phyloP scores from a whole-genome alignment of 306 rosid genomes.

The Cicer bijugum region DNA sequence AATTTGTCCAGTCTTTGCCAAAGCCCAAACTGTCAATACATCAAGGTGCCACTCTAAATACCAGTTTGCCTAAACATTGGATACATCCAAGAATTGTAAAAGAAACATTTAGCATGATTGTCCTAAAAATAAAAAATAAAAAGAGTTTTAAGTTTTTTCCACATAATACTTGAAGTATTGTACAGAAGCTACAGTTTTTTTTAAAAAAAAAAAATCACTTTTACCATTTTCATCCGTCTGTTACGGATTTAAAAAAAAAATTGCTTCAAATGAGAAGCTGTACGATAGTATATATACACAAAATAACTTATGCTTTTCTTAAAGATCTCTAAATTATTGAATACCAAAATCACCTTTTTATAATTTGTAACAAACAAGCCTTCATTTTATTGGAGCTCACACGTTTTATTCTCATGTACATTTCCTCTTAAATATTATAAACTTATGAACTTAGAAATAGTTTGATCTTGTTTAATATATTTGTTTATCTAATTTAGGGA shows the following conservation, averaged over 20 bases:
- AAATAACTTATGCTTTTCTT: no score
- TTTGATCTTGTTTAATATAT: neutral
- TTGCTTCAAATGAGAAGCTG: no score
- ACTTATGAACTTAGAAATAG: neutral
- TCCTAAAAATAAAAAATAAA: slow-evolving; percentile 20
- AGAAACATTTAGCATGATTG: slow-evolving; percentile 13
- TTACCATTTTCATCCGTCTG: no score
- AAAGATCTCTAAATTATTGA: no score
- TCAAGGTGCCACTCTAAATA: slow-evolving; percentile 82
- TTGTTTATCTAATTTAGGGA: no score
- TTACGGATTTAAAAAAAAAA: no score
- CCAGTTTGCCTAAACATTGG: slow-evolving; percentile 70
- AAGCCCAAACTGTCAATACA: slow-evolving; percentile 67
- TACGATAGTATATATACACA: no score
- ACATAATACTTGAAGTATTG: slow-evolving; percentile 13
- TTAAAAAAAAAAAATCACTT: no score
- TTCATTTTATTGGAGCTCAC: no score
- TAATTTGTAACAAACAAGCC: no score
- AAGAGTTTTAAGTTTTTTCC: slow-evolving; percentile 8
- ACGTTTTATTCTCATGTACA: neutral
- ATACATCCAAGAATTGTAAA: slow-evolving; percentile 32
- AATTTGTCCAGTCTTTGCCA: slow-evolving; percentile 62
- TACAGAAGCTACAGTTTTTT: neutral
- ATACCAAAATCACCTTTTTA: no score
- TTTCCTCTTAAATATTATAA: slow-evolving; percentile 22